A percentile compares a stretch with the other conserved stretches of the same genome.
Conservation (phyloP, 495 filamentous ascomycete species). For the Podospora pseudoanserina region DNA sequence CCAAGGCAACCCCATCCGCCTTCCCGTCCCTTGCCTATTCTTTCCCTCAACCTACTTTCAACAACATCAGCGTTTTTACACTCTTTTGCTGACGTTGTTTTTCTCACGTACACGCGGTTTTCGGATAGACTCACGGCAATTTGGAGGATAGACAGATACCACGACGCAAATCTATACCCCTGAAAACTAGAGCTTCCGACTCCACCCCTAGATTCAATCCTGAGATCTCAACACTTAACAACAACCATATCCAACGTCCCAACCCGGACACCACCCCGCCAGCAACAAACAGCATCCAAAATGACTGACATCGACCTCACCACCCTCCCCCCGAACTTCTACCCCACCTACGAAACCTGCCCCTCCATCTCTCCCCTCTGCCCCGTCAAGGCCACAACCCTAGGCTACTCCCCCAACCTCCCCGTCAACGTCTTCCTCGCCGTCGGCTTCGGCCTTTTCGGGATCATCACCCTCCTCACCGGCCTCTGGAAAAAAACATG, state of each 20-base stretch:
- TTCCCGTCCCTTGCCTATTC: neutral
- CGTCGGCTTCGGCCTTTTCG: constrained; percentile 52
- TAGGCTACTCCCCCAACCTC: constrained; percentile 64
- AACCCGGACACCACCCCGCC: neutral
- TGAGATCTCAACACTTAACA: neutral
- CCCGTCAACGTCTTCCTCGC: constrained; percentile 61
- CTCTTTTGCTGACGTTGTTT: neutral
- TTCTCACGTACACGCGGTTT: neutral
- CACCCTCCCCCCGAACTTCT: constrained; percentile 14
- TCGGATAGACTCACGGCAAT: neutral
- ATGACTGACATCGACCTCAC: neutral
- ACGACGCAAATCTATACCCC: too few relatives aligned
- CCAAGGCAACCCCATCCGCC: too few relatives aligned
- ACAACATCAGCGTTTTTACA: neutral
- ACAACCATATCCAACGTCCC: neutral
- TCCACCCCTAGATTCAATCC: too few relatives aligned
- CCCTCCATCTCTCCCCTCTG: constrained; percentile 47
- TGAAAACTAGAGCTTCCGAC: too few relatives aligned
- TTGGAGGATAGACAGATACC: too few relatives aligned
- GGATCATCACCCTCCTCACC: constrained; percentile 43
- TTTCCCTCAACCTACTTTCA: neutral
- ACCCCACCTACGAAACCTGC: constrained; percentile 43
- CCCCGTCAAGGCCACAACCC: constrained; percentile 57
- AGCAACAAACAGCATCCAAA: neutral
- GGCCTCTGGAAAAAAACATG: constrained; percentile 63